Base-by-base conservation (phyloP, 495 filamentous ascomycete genomes). In the Margaritispora aquatica region DNA sequence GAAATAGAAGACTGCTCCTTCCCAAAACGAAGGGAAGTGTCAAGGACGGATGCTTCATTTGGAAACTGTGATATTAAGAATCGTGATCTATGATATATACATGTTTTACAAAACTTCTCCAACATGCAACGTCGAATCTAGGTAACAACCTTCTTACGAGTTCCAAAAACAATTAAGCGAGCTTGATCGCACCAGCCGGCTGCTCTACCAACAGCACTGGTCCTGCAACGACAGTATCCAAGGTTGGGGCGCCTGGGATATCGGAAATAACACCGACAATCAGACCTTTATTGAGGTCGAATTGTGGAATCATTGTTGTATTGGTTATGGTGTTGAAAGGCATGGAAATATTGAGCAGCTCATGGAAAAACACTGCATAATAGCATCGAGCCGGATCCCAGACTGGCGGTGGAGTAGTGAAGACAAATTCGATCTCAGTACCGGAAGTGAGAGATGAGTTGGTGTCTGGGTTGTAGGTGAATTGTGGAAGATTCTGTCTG, bases 281-380 rank as follows among this genome's bases (percentile, higher is more conserved):
- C 7, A 81, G 65, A 4, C 78, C 78, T 61, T 67, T 73, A n/a
- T 69, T 69, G 13, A 38, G 2, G 64, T 82, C 78, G 59, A 81
- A 78, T 24, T 71, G 50, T 15, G 49, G 44, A 17, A 78, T 77
- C 38, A 79, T 77, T 0, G 69, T 77, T 7, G 74, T 73, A 31
- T 54, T 63, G 26, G 75, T 74, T 1, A 59, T 64, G 10, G 53
- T 58, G 31, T 80, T 65, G 59, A 78, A 72, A 0, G 77, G 76
- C 20, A 78, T 70, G 50, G 73, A 78, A 22, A 77, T 67, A 38
- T 72, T 77, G 15, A 65, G 24, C 11, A 77, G 19, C 11, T 73
- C 76, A 46, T 82, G 79, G 68, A 76, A 80, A 63, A 78, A 81
- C 26, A 81, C 77, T 5, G 75, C 77, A 54, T 74, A 80, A 58